Base-by-base conservation (phyloP, 495 filamentous ascomycete genomes). In the Neurospora sp. region DNA sequence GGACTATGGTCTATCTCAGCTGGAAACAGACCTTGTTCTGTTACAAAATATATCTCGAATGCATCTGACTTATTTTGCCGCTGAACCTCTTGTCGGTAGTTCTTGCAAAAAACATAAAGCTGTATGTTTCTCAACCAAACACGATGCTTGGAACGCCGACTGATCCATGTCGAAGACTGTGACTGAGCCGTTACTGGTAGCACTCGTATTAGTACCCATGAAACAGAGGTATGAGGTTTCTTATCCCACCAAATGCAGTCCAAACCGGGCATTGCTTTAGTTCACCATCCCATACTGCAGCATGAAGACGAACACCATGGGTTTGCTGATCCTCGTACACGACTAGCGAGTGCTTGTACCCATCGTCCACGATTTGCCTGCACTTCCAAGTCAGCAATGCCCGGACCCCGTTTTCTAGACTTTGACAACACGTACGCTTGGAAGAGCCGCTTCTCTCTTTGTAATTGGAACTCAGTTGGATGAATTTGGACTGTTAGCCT, bases 291-390 rank as follows among this genome's bases (percentile, higher is more conserved):
- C 82, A 84, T 2, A 87, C 84, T 1, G 84, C 82, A 69, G 86
- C 86, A 38, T 87, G 85, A 6, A 89, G 79, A 21, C 87, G 84
- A 13, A 93, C 82, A 17, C 89, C 89, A 2, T 87, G 84, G 5
- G 89, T 90, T n/a, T 86, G 82, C 4, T 77, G 80, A 74, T 97
- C 93, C 73, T 88, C 82, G 78, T 88, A 93, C 3, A 97, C 85
- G 39, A 92, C 89, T 36, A 97, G 82, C 1, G 87, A 90, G 77
- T 95, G 93, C 21, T 87, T 83, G 73, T 86, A 92, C 7, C 84
- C 84, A 75, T 93, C 91, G 70, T 96, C 92, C 42, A 88, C 77
- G 34, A 96, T 94, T 82, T 87, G 85, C 39, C 92, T 94, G 70
- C 19, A 54, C 19, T n/a, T n/a, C 24, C 13, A 11, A 21, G 24